Percentiles rank a stretch among this genome's conserved stretches.
Evolutionary conservation across 140 eudicot species (phyloP).

Genomic region (Flaveria floridana): DNA sequence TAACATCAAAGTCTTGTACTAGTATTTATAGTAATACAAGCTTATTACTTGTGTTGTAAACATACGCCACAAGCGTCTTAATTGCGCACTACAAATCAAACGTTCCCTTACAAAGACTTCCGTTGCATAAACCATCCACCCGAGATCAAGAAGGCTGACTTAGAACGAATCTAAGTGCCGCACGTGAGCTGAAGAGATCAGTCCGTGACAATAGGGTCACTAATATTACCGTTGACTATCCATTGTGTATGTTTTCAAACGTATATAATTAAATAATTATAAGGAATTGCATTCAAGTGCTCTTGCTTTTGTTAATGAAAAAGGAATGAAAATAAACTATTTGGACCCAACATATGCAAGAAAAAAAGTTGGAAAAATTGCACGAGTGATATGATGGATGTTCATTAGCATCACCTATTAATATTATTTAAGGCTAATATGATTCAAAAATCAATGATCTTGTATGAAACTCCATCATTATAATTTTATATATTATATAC

Average conservation of each 20-base stretch:
- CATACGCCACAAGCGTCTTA: no score
- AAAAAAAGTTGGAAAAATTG: background rate
- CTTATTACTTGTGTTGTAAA: no score
- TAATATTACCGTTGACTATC: background rate
- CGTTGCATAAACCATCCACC: no score
- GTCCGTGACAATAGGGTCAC: background rate
- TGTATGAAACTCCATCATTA: background rate
- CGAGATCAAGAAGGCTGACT: no score
- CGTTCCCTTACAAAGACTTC: no score
- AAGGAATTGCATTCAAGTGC: slow-evolving; percentile 13
- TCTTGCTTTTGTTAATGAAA: slow-evolving; percentile 15
- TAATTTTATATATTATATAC: no score
- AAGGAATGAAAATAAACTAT: background rate
- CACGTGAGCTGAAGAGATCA: no score
- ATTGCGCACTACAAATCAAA: no score
- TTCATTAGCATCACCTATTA: background rate
- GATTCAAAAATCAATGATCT: background rate
- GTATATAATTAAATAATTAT: background rate
- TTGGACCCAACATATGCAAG: slow-evolving; percentile 7
- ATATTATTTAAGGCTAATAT: background rate
- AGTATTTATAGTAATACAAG: no score
- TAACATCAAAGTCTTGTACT: no score
- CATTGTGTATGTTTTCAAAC: background rate
- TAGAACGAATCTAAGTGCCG: no score
- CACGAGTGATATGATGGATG: slow-evolving; percentile 21